phyloP scores from a whole-genome alignment of 805 yeast species.

The Teunomyces aglyptinius region DNA sequence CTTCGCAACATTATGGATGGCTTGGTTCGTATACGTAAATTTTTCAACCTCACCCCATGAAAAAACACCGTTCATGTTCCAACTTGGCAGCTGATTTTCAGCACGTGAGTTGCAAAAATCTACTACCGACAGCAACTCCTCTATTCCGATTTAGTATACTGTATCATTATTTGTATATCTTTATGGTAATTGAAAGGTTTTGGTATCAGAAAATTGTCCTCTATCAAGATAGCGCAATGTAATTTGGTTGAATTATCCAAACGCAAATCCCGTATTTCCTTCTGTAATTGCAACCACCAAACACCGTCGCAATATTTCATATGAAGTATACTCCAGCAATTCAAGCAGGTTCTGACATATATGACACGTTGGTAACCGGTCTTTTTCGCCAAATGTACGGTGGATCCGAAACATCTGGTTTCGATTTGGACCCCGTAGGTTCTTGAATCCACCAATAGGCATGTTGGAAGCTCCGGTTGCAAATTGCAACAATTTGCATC shows the following conservation, averaged over 20 bases:
- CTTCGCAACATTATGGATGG: background rate
- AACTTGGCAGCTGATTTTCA: too few relatives aligned
- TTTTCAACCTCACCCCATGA: background rate
- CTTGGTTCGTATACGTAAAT: background rate
- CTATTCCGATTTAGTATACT: too few relatives aligned
- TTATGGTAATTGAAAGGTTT: too few relatives aligned
- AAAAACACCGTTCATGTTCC: too few relatives aligned
- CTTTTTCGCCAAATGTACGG: conserved; percentile 79
- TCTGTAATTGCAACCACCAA: conserved; percentile 84
- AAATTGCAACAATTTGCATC: conserved; percentile 91
- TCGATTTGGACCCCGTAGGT: conserved; percentile 71
- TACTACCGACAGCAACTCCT: too few relatives aligned
- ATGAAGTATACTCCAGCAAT: conserved; percentile 86
- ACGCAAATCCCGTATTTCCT: conserved; percentile 95
- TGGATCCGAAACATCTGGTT: conserved; percentile 87
- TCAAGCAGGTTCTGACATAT: conserved; percentile 96
- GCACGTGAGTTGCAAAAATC: too few relatives aligned
- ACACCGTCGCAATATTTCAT: conserved; percentile 79
- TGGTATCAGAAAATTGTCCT: too few relatives aligned
- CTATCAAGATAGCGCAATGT: too few relatives aligned
- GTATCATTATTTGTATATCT: too few relatives aligned
- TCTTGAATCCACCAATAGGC: conserved; percentile 90
- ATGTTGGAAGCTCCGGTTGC: conserved; percentile 97
- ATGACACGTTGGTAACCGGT: conserved; percentile 90
- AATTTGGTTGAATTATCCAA: conserved; percentile 42